Percentiles rank a stretch among this genome's conserved stretches.
Conservation (phyloP, 2,329 filamentous ascomycete species). For the Fusarium nodosum region DNA sequence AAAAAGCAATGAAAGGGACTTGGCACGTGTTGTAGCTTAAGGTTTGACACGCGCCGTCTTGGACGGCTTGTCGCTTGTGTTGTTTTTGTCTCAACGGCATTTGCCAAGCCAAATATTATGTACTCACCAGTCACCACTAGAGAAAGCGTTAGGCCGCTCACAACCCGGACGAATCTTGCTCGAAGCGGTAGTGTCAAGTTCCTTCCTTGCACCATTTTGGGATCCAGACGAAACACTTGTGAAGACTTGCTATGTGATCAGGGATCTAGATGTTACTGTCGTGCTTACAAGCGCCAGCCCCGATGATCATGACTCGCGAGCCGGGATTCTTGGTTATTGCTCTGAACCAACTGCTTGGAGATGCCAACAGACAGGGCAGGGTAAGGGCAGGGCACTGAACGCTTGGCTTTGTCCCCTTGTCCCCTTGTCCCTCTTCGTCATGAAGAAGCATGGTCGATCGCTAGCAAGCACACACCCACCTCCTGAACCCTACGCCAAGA, state of each 20-base stretch:
- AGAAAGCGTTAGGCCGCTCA: slow-evolving; percentile 18
- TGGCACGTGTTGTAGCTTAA: slow-evolving; percentile 49
- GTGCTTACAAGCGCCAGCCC: slow-evolving; percentile 31
- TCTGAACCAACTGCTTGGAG: slow-evolving; percentile 34
- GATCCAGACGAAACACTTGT: slow-evolving; percentile 30
- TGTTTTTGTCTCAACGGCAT: slow-evolving; percentile 38
- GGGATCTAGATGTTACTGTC: slow-evolving; percentile 17
- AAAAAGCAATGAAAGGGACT: slow-evolving; percentile 44
- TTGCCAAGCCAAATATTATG: slow-evolving; percentile 23
- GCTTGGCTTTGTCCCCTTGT: slow-evolving; percentile 37
- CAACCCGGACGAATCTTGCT: slow-evolving; percentile 16
- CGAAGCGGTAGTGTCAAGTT: slow-evolving; percentile 10
- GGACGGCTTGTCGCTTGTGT: slow-evolving; percentile 36
- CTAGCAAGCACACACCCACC: slow-evolving; percentile 31
- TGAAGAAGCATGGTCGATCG: slow-evolving; percentile 49
- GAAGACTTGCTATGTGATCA: slow-evolving; percentile 12
- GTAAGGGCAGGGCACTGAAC: slow-evolving; percentile 39
- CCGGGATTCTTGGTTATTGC: slow-evolving; percentile 38
- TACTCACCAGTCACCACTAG: slow-evolving; percentile 19
- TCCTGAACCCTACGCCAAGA: slow-evolving; percentile 42
- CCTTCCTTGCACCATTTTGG: background rate
- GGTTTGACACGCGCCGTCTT: slow-evolving; percentile 46
- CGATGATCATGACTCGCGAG: slow-evolving; percentile 32
- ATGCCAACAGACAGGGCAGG: slow-evolving; percentile 23
- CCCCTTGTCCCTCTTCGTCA: slow-evolving; percentile 35